A percentile compares a stretch with the other conserved stretches of the same genome.
Conservation (phyloP, 176 grass and related monocot species). For the Aegilops bicornis region DNA sequence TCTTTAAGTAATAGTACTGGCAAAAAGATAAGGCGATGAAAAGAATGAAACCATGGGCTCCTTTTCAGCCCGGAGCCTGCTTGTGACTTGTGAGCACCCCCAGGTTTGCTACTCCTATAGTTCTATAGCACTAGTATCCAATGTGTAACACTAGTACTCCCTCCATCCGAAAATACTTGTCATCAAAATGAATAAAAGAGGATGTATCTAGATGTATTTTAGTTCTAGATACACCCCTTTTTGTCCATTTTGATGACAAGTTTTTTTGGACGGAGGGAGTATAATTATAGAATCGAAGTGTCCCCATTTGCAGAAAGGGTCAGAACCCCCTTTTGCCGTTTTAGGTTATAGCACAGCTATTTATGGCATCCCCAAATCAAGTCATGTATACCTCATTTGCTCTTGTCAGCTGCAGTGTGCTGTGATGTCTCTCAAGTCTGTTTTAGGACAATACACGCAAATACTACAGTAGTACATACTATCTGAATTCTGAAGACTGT, state of each 20-base stretch:
- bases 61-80: neutral
- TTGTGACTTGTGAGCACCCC: neutral
- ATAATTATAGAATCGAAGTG: neutral
- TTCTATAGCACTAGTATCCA: neutral
- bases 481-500: neutral
- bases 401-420: neutral
- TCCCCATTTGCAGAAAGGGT: neutral
- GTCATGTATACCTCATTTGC: neutral
- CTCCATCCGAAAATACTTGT: too few relatives aligned
- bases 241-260: too few relatives aligned
- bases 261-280: too few relatives aligned
- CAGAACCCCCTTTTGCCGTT: too few relatives aligned
- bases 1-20: too few relatives aligned
- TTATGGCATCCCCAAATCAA: neutral
- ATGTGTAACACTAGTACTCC: too few relatives aligned
- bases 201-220: too few relatives aligned
- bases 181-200: too few relatives aligned
- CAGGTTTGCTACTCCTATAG: neutral
- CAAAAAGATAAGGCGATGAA: neutral
- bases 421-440: neutral
- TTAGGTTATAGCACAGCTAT: neutral
- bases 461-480: too few relatives aligned
- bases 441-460: neutral
- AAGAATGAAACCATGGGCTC: neutral
- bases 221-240: too few relatives aligned